phyloP scores from a whole-genome alignment of 768 basidiomycete species.

The Collybia sordida region DNA sequence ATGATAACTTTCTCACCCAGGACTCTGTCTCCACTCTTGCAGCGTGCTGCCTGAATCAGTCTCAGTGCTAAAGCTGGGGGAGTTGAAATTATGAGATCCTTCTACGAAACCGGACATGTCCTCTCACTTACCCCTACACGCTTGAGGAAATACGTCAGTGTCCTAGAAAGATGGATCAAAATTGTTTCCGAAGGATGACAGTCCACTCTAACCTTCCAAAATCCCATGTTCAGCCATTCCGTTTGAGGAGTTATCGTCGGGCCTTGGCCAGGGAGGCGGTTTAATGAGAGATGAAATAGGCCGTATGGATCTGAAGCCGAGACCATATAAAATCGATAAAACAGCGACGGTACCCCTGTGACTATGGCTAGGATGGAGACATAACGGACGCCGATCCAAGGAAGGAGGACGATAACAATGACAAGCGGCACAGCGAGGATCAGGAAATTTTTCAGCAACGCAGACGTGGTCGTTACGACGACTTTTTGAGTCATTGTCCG shows the following conservation, averaged over 20 bases:
- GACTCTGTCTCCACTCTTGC: conserved; percentile 42
- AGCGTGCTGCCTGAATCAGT: conserved; percentile 41
- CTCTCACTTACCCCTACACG: conserved; percentile 51
- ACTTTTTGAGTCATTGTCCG: conserved; percentile 21
- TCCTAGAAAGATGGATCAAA: conserved; percentile 29
- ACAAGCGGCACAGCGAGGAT: neutral
- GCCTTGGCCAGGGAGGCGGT: conserved; percentile 37
- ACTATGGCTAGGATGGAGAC: conserved; percentile 2
- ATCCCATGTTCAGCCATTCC: conserved; percentile 75
- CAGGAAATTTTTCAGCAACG: neutral
- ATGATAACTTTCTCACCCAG: conserved; percentile 42
- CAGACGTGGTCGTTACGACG: neutral
- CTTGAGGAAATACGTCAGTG: conserved; percentile 50
- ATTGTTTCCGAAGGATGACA: neutral
- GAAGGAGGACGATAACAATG: neutral
- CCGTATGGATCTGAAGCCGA: conserved; percentile 51
- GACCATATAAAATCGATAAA: conserved; percentile 8
- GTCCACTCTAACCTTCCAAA: conserved; percentile 51
- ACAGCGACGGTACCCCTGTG: neutral
- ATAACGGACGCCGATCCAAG: neutral
- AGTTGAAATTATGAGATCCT: no score
- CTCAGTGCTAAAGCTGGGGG: conserved; percentile 46
- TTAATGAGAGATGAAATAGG: conserved; percentile 55
- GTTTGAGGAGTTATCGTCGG: conserved; percentile 37
- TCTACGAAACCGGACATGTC: neutral